Conservation (phyloP, 1,284 basidiomycete genomes). For the Kalmanozyma brasiliensis region DNA sequence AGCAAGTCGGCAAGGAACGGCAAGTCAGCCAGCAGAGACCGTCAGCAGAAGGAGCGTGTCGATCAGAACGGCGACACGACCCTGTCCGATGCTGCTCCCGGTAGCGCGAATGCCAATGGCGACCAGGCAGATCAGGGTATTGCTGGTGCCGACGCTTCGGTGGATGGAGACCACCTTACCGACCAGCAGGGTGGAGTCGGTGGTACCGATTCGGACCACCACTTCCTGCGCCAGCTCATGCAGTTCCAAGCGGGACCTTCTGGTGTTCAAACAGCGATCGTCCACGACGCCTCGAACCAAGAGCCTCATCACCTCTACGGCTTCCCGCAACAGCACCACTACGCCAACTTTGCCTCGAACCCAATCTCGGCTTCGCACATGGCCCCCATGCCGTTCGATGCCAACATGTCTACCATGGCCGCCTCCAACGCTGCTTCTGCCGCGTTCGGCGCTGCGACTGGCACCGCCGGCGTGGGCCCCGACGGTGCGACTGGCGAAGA, state of each 20-base stretch:
- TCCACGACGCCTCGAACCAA: slow-evolving; percentile 10
- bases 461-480: background rate
- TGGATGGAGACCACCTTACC: background rate
- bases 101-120: background rate
- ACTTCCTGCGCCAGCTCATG: slow-evolving; percentile 40
- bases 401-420: background rate
- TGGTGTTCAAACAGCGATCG: slow-evolving; percentile 42
- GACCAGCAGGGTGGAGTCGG: background rate
- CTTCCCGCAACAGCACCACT: slow-evolving; percentile 3
- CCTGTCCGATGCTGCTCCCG: background rate
- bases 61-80: background rate
- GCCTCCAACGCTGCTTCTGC: slow-evolving; percentile 6
- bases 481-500: background rate
- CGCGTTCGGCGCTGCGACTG: background rate
- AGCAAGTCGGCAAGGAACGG: slow-evolving; percentile 8
- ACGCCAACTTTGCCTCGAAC: slow-evolving; percentile 1
- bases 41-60: background rate
- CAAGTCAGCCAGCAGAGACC: slow-evolving; percentile 3
- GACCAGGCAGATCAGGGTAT: background rate
- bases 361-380: background rate
- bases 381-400: background rate
- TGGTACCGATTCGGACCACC: slow-evolving; percentile 14
- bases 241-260: slow-evolving; percentile 50
- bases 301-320: background rate
- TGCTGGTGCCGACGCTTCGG: background rate